Percentiles rank a stretch among this genome's conserved stretches.
These are phyloP conservation scores for Malassezia restricta DNA, from an alignment of 1,284 basidiomycete species.

Conservation along the genomic window DNA sequence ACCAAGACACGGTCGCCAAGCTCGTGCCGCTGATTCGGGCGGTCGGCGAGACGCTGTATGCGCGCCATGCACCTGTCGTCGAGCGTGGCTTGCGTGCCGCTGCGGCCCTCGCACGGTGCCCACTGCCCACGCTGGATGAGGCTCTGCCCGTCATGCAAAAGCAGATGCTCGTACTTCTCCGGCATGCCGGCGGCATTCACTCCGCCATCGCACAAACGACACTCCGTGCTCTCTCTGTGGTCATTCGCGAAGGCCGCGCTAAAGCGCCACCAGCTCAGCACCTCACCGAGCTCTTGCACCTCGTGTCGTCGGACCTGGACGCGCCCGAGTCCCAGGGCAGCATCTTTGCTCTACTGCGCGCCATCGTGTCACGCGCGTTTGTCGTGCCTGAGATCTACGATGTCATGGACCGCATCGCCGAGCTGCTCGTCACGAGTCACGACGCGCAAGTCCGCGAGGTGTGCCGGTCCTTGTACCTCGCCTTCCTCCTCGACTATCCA, in stretches of 20 bases:
- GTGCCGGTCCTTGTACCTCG: constrained; percentile 74
- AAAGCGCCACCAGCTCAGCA: constrained; percentile 79
- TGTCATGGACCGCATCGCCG: constrained; percentile 85
- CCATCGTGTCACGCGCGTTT: constrained; percentile 78
- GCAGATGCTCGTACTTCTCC: constrained; percentile 75
- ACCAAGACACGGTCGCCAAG: constrained; percentile 60
- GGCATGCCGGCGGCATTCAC: constrained; percentile 72
- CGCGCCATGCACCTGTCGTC: constrained; percentile 67
- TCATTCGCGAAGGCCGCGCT: constrained; percentile 56
- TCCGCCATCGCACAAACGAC: constrained; percentile 80
- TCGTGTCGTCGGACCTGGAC: constrained; percentile 82
- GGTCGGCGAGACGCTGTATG: constrained; percentile 86
- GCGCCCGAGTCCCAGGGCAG: constrained; percentile 70
- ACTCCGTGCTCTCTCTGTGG: constrained; percentile 69
- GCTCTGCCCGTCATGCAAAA: constrained; percentile 71
- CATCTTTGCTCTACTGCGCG: constrained; percentile 80
- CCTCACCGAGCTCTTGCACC: constrained; percentile 69
- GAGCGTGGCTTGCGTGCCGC: constrained; percentile 67
- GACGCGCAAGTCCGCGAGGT: constrained; percentile 79
- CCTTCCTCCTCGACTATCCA: constrained; percentile 94
- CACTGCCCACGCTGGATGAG: constrained; percentile 63
- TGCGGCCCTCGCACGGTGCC: constrained; percentile 70
- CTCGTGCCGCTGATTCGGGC: constrained; percentile 74
- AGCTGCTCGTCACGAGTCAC: constrained; percentile 88
- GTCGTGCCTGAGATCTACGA: constrained; percentile 96